Conservation (phyloP, 148 eudicot species). For the Camellia sinensis region DNA sequence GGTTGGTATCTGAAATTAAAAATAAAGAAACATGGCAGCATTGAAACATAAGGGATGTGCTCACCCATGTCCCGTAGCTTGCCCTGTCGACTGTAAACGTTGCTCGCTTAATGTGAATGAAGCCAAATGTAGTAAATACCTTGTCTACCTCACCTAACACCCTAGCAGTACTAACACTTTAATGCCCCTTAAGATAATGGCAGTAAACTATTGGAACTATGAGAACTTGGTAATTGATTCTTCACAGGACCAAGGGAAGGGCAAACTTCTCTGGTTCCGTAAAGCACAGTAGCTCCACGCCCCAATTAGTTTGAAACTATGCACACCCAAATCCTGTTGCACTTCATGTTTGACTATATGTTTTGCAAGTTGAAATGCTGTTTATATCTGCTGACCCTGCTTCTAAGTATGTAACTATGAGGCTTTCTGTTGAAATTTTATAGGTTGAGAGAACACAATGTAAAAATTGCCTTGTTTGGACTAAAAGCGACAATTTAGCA, state of each 20-base stretch:
- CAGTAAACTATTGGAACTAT: neutral
- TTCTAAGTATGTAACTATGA: neutral
- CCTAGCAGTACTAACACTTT: neutral
- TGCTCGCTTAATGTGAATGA: neutral
- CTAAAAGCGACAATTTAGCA: conserved; percentile 82
- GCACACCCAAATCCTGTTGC: neutral
- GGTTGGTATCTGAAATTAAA: neutral
- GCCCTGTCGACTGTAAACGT: neutral
- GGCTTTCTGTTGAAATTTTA: conserved; percentile 14
- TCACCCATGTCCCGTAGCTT: neutral
- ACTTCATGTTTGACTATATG: neutral
- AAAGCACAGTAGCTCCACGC: neutral
- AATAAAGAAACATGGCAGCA: neutral
- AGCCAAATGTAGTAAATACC: neutral
- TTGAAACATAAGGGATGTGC: neutral
- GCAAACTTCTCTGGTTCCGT: neutral
- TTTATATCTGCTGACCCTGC: neutral
- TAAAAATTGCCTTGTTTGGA: conserved; percentile 87
- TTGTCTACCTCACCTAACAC: neutral
- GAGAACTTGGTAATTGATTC: neutral
- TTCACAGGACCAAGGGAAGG: neutral
- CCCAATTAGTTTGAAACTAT: conserved; percentile 1
- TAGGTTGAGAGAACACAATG: conserved; percentile 73
- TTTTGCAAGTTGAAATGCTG: neutral
- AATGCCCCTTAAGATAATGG: neutral